Base-by-base conservation (phyloP, 306 rosid genomes). In the Lotus japonicus region DNA sequence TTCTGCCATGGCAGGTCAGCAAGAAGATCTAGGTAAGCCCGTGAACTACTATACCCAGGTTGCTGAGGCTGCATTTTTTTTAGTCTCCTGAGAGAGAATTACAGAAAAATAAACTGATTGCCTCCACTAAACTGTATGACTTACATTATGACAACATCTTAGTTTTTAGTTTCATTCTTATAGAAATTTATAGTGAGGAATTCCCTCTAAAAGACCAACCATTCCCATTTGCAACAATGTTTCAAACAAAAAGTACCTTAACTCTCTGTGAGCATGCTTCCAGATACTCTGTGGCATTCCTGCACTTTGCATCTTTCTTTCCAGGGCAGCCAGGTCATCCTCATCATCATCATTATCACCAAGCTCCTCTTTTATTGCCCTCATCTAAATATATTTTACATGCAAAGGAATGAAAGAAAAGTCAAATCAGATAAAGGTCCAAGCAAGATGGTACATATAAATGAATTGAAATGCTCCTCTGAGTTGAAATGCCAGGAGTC, bases 41-140 rank as follows among this genome's bases (percentile, higher is more conserved):
- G 92, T 76, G 95, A 94, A 82, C 96, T 94, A 68, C 66, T 88
- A 79, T 94, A 94, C 53, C 97, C 99, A 54, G 97, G 99, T 68
- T 94, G 99, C 82, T 90, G 99, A 70, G 99, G 99, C 75, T 94
- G 97, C 99, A 90, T 94, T 79, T 94, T 90, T 82, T 94, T 94
- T 1, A 94, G 92, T 80, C 97, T 86, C 99, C 99, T 94, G 82
- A 68, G 70, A 68, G 70, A 72, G 26, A 61, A 63, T 21, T 50
- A 31, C 46, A 28, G 8, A 62, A 62, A 36, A 72, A 71, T 57
- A 5, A 73, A 56, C 52, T 13, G 51, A 41, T 38, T 64, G 60
- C 38, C 62, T 9, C 60, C 44, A 42, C 72, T 55, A 21, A 44
- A 43, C 42, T 48, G 54, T 72, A 31, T 69, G 55, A 62, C 10